Evolutionary conservation across 768 basidiomycete species (phyloP), one percentile per base, ranked within the genome.

Genomic region (Leccinum boreale): DNA sequence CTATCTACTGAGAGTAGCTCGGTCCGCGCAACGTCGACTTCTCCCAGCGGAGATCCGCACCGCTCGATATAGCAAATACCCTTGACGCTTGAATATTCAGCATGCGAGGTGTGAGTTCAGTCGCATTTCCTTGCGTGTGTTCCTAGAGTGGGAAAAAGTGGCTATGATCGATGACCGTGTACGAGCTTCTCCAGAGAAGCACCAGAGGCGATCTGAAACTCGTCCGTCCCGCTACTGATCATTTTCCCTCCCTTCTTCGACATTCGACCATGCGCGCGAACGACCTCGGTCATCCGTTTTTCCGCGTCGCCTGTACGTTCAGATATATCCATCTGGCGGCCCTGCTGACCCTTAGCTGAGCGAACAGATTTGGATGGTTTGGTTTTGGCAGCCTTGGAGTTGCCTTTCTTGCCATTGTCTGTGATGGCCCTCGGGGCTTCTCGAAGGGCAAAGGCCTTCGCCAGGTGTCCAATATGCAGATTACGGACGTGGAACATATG

Each of bases 401-500:
- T 53, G 19, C 48, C 28, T 52, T 73, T 69, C 53, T 63, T 71
- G 46, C 57, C 56, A 3, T 65, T 55, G 7, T 64, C 62, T 9
- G 65, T 70, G 54, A 81, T 67, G 2, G 66, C 66, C 24, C 68
- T 76, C 1, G 94, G 93, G 9, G 94, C 89, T 28, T 95, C 94
- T 29, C 94, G 89, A 61, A 95, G 78, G 1, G 90, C 91, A 66
- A 96, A 96, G 1, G 93, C 85, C 73, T 96, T 95, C 15, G 94
- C 93, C 48, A 93, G 74, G 76, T 99, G 97, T 2, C 97, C 97
- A 46, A 97, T 81, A 69, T 99, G 97, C 9, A 98, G 80, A 69
- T 96, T 85, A 15, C 90, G 89, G 58, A 98, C 86, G 73, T 98
- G 95, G 78, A 99, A 99, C 53, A 98, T 92, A 62, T 93, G 87